These are phyloP conservation scores for Arctostaphylos glauca DNA, from an alignment of 148 eudicot genomes.

Conservation along the genomic window DNA sequence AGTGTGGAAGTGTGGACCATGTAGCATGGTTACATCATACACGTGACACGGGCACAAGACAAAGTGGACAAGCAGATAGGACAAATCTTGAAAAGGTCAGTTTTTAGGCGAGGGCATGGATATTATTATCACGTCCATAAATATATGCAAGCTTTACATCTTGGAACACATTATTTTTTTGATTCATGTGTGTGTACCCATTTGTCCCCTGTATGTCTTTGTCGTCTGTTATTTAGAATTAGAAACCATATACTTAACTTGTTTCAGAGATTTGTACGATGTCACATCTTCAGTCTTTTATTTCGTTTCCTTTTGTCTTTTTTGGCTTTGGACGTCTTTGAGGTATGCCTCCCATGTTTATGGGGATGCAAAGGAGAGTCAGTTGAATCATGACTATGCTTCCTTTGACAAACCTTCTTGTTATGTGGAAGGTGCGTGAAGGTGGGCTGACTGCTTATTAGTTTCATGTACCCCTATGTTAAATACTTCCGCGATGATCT, in stretches of 20 bases:
- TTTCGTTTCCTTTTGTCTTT: background rate
- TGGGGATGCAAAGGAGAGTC: background rate
- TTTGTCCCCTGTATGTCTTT: background rate
- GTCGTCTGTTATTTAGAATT: background rate
- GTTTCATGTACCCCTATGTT: background rate
- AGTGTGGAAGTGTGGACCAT: conserved; percentile 1
- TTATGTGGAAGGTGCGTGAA: background rate
- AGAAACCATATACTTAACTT: background rate
- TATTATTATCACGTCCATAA: background rate
- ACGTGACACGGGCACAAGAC: background rate
- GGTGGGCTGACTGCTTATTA: conserved; percentile 1
- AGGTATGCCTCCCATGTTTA: background rate
- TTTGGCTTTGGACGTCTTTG: background rate
- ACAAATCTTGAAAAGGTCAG: background rate
- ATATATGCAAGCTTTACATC: background rate
- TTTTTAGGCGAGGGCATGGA: background rate
- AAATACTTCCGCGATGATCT: background rate
- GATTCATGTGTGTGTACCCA: too few relatives aligned
- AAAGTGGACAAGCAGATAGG: background rate
- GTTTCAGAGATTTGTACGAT: background rate
- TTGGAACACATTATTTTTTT: background rate
- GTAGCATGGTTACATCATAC: background rate
- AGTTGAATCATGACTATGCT: background rate
- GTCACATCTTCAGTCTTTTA: background rate
- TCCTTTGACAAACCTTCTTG: background rate